Conservation (phyloP, 192 early-diverging fungal species). For the Funneliformis mosseae region DNA sequence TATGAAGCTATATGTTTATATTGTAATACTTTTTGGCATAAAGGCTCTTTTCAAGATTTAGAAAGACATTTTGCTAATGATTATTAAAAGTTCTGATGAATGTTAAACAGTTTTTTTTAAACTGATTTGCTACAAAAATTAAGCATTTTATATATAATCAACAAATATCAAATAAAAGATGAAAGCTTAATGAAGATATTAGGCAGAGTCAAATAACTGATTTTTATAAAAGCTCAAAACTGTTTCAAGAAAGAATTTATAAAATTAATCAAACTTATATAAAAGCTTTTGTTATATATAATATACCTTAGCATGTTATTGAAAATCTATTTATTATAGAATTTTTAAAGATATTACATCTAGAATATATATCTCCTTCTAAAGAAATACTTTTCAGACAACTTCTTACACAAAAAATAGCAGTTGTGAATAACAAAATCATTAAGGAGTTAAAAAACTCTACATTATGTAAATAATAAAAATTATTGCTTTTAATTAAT, state of each 20-base stretch:
- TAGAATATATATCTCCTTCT: too few relatives aligned
- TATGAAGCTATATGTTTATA: neutral
- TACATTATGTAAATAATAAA: neutral
- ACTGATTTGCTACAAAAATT: neutral
- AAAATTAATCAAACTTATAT: too few relatives aligned
- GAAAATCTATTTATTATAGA: too few relatives aligned
- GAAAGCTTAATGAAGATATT: neutral
- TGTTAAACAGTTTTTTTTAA: neutral
- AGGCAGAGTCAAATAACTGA: neutral
- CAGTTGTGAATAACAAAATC: too few relatives aligned
- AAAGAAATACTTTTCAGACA: too few relatives aligned
- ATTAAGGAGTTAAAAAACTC: neutral
- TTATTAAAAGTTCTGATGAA: neutral
- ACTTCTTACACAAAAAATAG: too few relatives aligned
- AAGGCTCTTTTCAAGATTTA: neutral
- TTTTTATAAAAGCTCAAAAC: neutral
- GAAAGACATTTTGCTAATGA: constrained; percentile 3
- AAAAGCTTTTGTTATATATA: too few relatives aligned
- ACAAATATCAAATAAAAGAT: neutral
- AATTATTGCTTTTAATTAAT: neutral
- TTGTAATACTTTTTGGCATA: neutral
- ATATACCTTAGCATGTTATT: too few relatives aligned
- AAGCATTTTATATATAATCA: neutral
- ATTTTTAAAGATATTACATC: too few relatives aligned
- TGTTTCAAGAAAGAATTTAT: too few relatives aligned